Conservation (phyloP, 805 yeast genomes). For the Brettanomyces anomalus region DNA sequence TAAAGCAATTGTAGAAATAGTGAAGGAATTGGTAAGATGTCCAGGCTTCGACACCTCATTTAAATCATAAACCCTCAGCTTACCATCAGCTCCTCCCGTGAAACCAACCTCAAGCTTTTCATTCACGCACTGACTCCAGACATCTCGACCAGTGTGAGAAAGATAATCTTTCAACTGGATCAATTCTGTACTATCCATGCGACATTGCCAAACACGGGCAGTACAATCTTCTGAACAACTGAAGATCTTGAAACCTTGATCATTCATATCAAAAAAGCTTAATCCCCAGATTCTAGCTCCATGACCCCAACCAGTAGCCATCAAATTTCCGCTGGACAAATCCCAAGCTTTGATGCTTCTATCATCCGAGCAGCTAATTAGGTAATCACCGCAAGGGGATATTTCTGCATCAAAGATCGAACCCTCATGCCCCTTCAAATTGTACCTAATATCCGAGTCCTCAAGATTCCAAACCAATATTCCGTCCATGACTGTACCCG, state of each 20-base stretch:
- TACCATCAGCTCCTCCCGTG: conserved; percentile 94
- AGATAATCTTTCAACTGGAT: conserved; percentile 42
- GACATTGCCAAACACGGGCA: conserved; percentile 64
- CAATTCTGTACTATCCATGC: conserved; percentile 24
- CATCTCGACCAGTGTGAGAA: conserved; percentile 76
- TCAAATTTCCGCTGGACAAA: conserved; percentile 41
- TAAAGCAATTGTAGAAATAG: conserved; percentile 26
- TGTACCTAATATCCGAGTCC: conserved; percentile 34
- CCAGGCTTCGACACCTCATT: conserved; percentile 22
- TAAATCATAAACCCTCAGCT: conserved; percentile 56
- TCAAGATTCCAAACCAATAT: conserved; percentile 66
- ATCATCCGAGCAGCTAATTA: conserved; percentile 89
- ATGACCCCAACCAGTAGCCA: conserved; percentile 94
- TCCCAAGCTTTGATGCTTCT: conserved; percentile 78
- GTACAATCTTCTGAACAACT: conserved; percentile 87
- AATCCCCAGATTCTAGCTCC: conserved; percentile 89
- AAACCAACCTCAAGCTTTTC: conserved; percentile 41
- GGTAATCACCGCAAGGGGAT: conserved; percentile 41
- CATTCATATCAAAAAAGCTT: conserved; percentile 36
- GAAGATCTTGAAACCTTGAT: conserved; percentile 30
- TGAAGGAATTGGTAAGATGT: conserved; percentile 21
- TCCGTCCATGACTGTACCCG: conserved; percentile 93
- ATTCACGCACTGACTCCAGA: conserved; percentile 70
- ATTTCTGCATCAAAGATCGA: conserved; percentile 77
- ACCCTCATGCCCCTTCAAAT: conserved; percentile 75